Evolutionary conservation across 2,329 filamentous ascomycete species (phyloP).

Genomic region (Colletotrichum siamense): DNA sequence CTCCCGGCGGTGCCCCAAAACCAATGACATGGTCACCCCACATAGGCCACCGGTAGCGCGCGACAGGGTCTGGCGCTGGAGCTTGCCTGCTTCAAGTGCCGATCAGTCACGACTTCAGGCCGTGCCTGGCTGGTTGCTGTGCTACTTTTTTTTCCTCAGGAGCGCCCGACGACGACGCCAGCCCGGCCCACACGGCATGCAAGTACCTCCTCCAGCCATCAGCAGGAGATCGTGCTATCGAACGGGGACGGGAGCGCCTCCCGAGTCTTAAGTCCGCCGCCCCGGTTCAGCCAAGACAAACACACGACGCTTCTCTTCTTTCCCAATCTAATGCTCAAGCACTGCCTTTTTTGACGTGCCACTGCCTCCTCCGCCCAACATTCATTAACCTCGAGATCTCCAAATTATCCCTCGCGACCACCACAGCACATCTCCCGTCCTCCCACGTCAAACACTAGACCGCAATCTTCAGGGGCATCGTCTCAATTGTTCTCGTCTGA

Average conservation of each 20-base stretch:
- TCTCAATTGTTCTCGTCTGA: background rate
- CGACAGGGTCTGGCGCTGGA: background rate
- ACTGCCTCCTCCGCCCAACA: background rate
- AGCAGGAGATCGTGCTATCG: background rate
- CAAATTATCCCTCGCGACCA: background rate
- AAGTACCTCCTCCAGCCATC: background rate
- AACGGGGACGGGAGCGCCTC: constrained; percentile 7
- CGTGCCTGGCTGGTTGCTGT: background rate
- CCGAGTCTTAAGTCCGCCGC: constrained; percentile 9
- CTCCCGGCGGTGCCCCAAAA: background rate
- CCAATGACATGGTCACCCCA: constrained; percentile 20
- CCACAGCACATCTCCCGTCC: background rate
- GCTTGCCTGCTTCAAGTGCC: constrained; percentile 7
- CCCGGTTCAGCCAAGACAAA: background rate
- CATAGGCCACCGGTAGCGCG: background rate
- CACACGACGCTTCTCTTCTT: background rate
- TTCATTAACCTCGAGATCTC: background rate
- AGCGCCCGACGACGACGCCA: background rate
- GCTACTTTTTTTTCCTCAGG: background rate
- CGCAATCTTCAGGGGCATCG: background rate
- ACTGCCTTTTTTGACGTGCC: constrained; percentile 11
- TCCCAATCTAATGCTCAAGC: constrained; percentile 4
- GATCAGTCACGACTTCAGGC: constrained; percentile 19
- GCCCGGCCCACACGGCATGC: constrained; percentile 5
- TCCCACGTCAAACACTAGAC: background rate